These are phyloP conservation scores for Brasilioporus rufonigricans DNA, from an alignment of 768 basidiomycete genomes.

Conservation along the genomic window DNA sequence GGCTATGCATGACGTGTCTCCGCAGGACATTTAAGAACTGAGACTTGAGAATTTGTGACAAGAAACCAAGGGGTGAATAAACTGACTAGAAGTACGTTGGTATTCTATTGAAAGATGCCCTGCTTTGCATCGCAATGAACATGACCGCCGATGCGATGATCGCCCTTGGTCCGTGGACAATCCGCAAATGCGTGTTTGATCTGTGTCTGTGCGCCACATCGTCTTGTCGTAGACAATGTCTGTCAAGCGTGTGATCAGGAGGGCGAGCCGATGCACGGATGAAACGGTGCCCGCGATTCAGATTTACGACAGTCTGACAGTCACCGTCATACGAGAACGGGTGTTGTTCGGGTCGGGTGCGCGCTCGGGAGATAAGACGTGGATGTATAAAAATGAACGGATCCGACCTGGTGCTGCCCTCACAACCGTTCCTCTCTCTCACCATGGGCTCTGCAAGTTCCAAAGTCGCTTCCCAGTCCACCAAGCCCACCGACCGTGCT, in stretches of 20 bases:
- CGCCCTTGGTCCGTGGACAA: neutral
- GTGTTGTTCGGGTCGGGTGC: slow-evolving; percentile 10
- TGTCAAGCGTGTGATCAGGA: neutral
- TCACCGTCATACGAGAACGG: neutral
- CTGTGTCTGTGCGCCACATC: neutral
- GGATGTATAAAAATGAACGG: slow-evolving; percentile 24
- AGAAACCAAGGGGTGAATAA: neutral
- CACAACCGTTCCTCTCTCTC: slow-evolving; percentile 6
- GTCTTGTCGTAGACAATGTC: neutral
- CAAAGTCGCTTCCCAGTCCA: slow-evolving; percentile 20
- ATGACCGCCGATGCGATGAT: neutral
- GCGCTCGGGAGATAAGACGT: slow-evolving; percentile 16
- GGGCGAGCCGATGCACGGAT: neutral
- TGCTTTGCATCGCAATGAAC: neutral
- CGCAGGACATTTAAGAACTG: neutral
- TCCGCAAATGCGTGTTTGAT: slow-evolving; percentile 1
- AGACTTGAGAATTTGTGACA: neutral
- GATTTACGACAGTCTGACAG: neutral
- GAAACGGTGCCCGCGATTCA: neutral
- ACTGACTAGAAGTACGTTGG: no score
- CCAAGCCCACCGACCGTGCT: slow-evolving; percentile 16
- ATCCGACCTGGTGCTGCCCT: slow-evolving; percentile 12
- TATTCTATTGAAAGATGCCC: no score
- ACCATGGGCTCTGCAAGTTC: slow-evolving; percentile 28
- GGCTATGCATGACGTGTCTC: neutral